A percentile compares a stretch with the other conserved stretches of the same genome.
Conservation (phyloP, 202 grass and related monocot genomes). For the Eragrostis tef region DNA sequence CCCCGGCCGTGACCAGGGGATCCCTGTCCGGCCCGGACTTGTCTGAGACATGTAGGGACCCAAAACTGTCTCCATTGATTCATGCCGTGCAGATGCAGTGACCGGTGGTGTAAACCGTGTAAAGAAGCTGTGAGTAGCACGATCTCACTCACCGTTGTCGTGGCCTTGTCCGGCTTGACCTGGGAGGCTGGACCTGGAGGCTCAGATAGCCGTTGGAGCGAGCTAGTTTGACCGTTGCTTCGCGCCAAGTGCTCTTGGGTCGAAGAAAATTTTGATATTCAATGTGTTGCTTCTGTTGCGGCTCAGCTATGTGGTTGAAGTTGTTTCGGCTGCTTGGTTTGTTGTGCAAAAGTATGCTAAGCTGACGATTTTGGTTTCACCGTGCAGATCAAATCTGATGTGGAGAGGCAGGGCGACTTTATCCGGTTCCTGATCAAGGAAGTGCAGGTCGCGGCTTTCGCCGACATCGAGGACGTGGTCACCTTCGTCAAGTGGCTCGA, state of each 20-base stretch:
- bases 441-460: constrained; percentile 63
- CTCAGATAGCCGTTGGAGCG: constrained; percentile 51
- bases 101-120: constrained; percentile 11
- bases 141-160: neutral
- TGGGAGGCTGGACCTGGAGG: neutral
- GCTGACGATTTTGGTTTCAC: neutral
- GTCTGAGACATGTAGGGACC: constrained; percentile 35
- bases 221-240: constrained; percentile 46
- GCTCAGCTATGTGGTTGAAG: too few species aligned
- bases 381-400: constrained; percentile 80
- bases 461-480: constrained; percentile 85
- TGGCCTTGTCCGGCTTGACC: neutral
- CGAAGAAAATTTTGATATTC: neutral
- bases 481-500: constrained; percentile 99
- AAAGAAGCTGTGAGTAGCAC: neutral
- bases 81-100: neutral
- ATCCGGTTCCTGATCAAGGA: constrained; percentile 93
- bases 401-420: constrained; percentile 94
- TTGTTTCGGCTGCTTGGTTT: neutral
- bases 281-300: neutral
- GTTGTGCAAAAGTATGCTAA: neutral
- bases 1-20: too few species aligned
- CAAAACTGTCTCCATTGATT: neutral
- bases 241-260: constrained; percentile 29
- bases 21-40: neutral